A percentile compares a stretch with the other conserved stretches of the same genome.
phyloP scores from a whole-genome alignment of 129 eudicot genomes.

The Flaveria trinervia region DNA sequence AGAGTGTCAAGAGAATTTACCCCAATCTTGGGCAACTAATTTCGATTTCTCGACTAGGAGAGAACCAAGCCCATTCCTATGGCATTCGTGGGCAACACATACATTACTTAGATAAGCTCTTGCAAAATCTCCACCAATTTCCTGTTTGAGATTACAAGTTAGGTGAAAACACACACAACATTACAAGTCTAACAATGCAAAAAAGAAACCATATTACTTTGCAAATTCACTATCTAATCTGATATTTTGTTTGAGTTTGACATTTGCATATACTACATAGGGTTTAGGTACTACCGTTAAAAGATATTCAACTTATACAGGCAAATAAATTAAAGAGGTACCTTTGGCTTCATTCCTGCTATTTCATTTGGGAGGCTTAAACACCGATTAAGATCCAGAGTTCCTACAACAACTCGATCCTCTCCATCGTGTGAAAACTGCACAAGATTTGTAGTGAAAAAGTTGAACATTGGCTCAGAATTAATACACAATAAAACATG shows the following conservation, averaged over 20 bases:
- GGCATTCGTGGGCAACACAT: constrained; percentile 86
- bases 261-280: neutral
- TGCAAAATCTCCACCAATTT: constrained; percentile 72
- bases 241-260: neutral
- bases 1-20: constrained; percentile 37
- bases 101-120: constrained; percentile 90
- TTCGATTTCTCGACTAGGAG: constrained; percentile 60
- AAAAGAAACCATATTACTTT: neutral
- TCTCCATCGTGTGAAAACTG: constrained; percentile 67
- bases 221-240: neutral
- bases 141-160: constrained; percentile 46
- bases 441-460: constrained; percentile 9
- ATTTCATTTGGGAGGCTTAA: constrained; percentile 87
- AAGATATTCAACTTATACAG: no score
- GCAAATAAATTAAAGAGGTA: constrained; percentile 24
- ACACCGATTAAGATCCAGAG: constrained; percentile 81
- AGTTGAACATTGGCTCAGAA: neutral
- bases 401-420: constrained; percentile 76
- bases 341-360: constrained; percentile 83
- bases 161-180: neutral
- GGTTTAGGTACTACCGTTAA: neutral
- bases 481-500: neutral
- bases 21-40: constrained; percentile 78
- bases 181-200: neutral
- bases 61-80: constrained; percentile 73